These are phyloP conservation scores for Zygoascus bituminiphila DNA, from an alignment of 805 yeast genomes.

Conservation along the genomic window DNA sequence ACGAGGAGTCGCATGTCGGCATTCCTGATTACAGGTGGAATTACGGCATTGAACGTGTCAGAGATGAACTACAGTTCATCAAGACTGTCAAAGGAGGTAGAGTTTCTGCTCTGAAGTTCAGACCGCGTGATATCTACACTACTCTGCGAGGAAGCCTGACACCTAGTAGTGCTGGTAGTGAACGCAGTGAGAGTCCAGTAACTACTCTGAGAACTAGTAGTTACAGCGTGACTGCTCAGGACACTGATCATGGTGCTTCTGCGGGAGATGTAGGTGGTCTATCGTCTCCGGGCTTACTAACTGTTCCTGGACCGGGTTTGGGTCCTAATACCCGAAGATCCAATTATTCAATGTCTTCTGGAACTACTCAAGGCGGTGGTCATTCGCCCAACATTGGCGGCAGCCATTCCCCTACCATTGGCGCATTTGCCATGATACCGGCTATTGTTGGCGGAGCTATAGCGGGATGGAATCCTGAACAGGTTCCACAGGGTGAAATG, in stretches of 20 bases:
- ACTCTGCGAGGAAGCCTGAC: neutral
- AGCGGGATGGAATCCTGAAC: conserved; percentile 38
- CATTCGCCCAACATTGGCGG: conserved; percentile 27
- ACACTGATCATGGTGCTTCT: neutral
- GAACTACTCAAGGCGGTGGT: conserved; percentile 8
- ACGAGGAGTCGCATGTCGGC: conserved; percentile 12
- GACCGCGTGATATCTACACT: conserved; percentile 17
- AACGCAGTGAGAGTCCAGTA: neutral
- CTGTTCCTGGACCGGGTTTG: conserved; percentile 16
- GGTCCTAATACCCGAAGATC: conserved; percentile 5
- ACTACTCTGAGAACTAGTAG: neutral
- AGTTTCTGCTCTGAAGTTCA: conserved; percentile 23
- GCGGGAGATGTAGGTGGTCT: conserved; percentile 2
- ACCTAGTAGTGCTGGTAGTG: conserved; percentile 1
- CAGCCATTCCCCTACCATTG: conserved; percentile 22
- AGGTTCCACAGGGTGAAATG: too few relatives aligned
- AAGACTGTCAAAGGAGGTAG: conserved; percentile 35
- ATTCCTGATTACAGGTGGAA: conserved; percentile 28
- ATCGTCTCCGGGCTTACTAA: conserved; percentile 6
- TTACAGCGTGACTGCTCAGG: neutral
- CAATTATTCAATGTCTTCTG: neutral
- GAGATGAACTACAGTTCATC: conserved; percentile 30
- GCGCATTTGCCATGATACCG: conserved; percentile 45
- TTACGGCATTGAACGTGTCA: conserved; percentile 33
- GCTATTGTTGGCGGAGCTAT: conserved; percentile 50